These are phyloP conservation scores for Penicillium steckii DNA, from an alignment of 495 filamentous ascomycete species.

Conservation along the genomic window DNA sequence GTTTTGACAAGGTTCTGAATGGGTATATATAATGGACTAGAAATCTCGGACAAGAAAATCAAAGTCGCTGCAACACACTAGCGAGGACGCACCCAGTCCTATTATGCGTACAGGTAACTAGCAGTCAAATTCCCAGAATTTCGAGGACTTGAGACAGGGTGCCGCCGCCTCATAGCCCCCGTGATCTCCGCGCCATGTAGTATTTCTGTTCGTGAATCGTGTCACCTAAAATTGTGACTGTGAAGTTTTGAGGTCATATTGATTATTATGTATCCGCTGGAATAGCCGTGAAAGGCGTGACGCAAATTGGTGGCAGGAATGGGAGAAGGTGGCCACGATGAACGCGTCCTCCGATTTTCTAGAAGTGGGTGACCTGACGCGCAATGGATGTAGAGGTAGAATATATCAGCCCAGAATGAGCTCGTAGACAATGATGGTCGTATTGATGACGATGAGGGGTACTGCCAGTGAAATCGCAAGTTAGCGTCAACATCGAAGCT, in stretches of 20 bases:
- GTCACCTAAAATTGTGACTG: neutral
- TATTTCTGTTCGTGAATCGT: neutral
- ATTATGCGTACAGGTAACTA: neutral
- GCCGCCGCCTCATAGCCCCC: neutral
- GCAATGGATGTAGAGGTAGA: neutral
- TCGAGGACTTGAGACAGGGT: neutral
- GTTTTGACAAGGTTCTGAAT: neutral
- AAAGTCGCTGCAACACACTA: neutral
- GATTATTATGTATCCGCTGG: neutral
- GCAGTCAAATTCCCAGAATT: neutral
- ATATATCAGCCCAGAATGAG: conserved; percentile 73
- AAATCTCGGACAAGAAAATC: neutral
- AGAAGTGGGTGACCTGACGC: neutral
- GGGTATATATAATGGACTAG: neutral
- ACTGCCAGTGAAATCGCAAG: conserved; percentile 51
- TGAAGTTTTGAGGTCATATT: neutral
- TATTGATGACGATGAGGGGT: conserved; percentile 91
- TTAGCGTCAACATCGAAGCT: conserved; percentile 9
- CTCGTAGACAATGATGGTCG: conserved; percentile 85
- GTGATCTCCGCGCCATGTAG: neutral
- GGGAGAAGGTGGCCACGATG: neutral
- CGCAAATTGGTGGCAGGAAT: neutral
- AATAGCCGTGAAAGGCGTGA: neutral
- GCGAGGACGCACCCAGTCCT: neutral
- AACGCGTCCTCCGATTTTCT: neutral